Base-by-base conservation (phyloP, 192 early-diverging fungal species). In the Umbelopsis sp. region DNA sequence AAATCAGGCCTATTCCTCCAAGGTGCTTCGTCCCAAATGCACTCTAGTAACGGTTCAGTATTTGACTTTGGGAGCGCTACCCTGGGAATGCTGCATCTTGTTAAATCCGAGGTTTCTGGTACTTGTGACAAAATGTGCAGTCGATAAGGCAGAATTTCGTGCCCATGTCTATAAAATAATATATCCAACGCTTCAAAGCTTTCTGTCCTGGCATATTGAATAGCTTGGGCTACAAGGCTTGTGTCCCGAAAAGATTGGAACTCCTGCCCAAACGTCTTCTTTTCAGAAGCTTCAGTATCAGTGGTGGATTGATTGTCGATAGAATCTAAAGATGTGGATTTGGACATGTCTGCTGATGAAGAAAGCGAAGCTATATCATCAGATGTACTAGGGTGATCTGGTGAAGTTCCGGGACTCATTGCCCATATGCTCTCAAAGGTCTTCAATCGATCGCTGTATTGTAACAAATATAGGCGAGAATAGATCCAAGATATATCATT, bases 401-500 rank as follows among this genome's bases (percentile, higher is more conserved):
- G 0, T 31, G 56, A 34, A 11, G n/a, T 24, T 29, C 3, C 22
- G 25, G 21, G n/a, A 25, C 12, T 36, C n/a, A 24, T 52, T 3
- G 62, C 21, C 79, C 71, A 73, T 14, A 93, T 85, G 32, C 85
- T 87, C 5, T 81, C 77, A 78, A 84, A 87, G 0, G 90, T 91
- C 5, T 80, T 81, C 44, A 94, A 69, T 24, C 89, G 78, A 70
- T 91, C 88, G 2, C 90, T 65, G 50, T 89, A 90, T 25, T 89
- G 80, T 10, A 92, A 71, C 8, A 89, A 77, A 43, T 81, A 84
- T 69, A 81, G 75, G 7, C 91, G 80, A 52, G 79, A 84, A 66
- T 85, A 66, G 51, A 85, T 80, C 71, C 80, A 80, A 12, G 72
- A 62, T n/a, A 72, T 76, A 26, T 83, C 77, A 24, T 74, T 41